A percentile compares a stretch with the other conserved stretches of the same genome.
Conservation (phyloP, 805 yeast species). For the Hanseniaspora singularis region DNA sequence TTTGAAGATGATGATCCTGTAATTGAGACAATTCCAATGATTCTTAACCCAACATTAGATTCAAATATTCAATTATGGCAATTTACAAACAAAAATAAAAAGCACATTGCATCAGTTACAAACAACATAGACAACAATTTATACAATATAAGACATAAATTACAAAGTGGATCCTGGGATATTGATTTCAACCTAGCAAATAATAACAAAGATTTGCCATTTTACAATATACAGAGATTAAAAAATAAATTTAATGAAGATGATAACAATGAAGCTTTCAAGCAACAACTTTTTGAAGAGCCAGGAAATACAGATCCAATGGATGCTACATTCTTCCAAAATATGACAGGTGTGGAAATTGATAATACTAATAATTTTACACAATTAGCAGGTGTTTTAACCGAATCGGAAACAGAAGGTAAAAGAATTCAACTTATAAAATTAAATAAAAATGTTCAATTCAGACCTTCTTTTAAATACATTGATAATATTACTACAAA, state of each 20-base stretch:
- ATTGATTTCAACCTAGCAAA: constrained; percentile 56
- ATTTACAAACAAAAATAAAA: constrained; percentile 38
- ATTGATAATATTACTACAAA: constrained; percentile 43
- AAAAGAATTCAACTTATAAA: constrained; percentile 53
- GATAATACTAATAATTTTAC: constrained; percentile 33
- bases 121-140: constrained; percentile 27
- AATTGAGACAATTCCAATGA: constrained; percentile 48
- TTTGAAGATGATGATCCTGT: constrained; percentile 47
- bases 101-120: constrained; percentile 20
- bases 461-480: constrained; percentile 72
- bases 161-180: constrained; percentile 52
- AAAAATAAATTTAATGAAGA: constrained; percentile 4
- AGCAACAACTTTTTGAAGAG: constrained; percentile 43
- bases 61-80: constrained; percentile 35
- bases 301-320: constrained; percentile 46
- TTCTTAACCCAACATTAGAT: constrained; percentile 29
- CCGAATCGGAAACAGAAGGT: constrained; percentile 25
- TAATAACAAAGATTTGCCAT: constrained; percentile 4
- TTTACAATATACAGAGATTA: constrained; percentile 5
- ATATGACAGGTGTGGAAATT: constrained; percentile 47
- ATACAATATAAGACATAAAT: constrained; percentile 44
- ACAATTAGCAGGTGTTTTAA: constrained; percentile 27
- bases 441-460: constrained; percentile 55
- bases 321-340: constrained; percentile 51
- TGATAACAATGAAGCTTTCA: constrained; percentile 54